Base-by-base conservation (phyloP, 2,329 filamentous ascomycete species). In the Pseudogymnoascus sp. region DNA sequence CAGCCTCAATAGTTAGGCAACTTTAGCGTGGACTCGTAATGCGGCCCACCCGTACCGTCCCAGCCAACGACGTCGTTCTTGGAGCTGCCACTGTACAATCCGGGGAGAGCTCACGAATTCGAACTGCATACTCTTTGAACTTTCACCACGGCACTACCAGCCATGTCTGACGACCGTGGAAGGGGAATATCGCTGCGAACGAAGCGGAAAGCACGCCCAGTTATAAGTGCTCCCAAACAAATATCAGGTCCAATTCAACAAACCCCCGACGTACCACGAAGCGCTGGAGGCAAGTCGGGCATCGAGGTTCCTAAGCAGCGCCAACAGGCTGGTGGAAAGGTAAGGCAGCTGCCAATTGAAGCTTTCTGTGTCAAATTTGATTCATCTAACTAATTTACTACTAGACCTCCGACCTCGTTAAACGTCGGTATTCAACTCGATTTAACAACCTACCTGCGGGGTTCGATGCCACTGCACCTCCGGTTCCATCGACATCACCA, bases 391-490 rank as follows among this genome's bases (percentile, higher is more conserved):
- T 62, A 58, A 65, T 64, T 67, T 59, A 64, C 39, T 38, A 25
- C 6, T 41, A 74, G 84, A 87, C 85, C 1, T 84, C 84, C 23
- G 93, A 99, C 74, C 80, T 97, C 61, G 92, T 99, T 64, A 97
- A 97, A 78, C 84, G 92, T 69, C 83, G 94, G 69, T 99, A 97
- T 76, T 97, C 94, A 39, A 92, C 92, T 42, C 87, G 93, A 64
- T 96, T 97, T 75, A 93, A 92, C 69, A 86, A 90, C 67, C 75
- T 88, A 0, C 89, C 89, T 1, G 78, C 84, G 64, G 86, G 90
- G 69, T 89, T 86, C 72, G 84, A 88, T 69, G 79, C 82, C 67
- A 85, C 83, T 62, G 84, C 84, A 19, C 84, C 75, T n/a, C 84
- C 91, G 16, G 84, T 90, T 2, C 84, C 91, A 11, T 85, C 88